Evolutionary conservation across 2,329 filamentous ascomycete genomes (phyloP), one percentile per base, ranked within the genome.

Genomic region (Helminthosporium solani): DNA sequence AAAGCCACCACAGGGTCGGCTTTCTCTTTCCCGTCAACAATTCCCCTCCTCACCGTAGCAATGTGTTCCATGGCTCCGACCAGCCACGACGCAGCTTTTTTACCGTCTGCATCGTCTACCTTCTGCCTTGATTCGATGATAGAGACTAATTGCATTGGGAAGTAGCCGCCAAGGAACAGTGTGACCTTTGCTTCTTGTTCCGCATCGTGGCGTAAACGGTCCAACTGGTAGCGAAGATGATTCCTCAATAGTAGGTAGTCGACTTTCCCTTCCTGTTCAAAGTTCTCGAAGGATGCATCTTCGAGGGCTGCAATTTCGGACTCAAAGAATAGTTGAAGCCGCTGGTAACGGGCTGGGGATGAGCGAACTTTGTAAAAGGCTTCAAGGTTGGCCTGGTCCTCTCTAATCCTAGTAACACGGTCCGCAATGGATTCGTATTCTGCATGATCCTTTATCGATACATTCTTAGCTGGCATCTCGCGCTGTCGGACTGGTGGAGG

Each of bases 211-310:
- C 72, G 58, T 3, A 80, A 52, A 8, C 73, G 51, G n/a, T 52
- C 52, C 2, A 61, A 43, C 15, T 59, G 44, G 23, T 60, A 52
- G 21, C 56, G 45, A 7, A 81, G 61, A 43, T 73, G 76, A 54
- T 75, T 79, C 31, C 74, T 69, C 4, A 82, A 62, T 0, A 82
- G 72, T 3, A 81, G 36, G 42, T 73, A 78, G 54, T 81, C 78
- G 14, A 76, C 72, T 38, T 63, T 64, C 9, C 68, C 74, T 30
- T 80, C 70, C 44, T 78, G 76, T 15, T 62, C 51, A 28, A 71
- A 68, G 0, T 51, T 46, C 2, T 66, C 56, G 52, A 78, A 78
- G 0, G 61, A 52, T 6, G 60, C 53, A 2, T 56, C 46, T 4
- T 60, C 54, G 8, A 79, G 61, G 6, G 56, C 61, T 1, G 61